These are phyloP conservation scores for Monosporozyma solicola DNA, from an alignment of 805 yeast species.

Conservation along the genomic window DNA sequence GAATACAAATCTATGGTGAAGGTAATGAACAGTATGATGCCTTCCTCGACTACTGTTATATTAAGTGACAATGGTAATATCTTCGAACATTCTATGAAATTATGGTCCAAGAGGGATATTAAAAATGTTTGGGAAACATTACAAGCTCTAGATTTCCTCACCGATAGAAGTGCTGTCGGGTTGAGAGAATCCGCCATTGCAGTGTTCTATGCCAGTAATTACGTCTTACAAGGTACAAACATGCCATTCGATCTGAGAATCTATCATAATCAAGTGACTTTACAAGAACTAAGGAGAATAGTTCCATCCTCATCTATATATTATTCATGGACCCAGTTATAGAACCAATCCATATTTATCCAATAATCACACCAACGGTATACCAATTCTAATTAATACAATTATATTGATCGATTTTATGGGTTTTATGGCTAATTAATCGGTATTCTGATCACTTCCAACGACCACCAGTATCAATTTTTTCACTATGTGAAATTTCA, in stretches of 20 bases:
- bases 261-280: slow-evolving; percentile 42
- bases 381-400: not conserved
- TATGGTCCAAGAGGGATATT: slow-evolving; percentile 55
- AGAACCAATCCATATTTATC: not conserved
- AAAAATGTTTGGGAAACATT: slow-evolving; percentile 69
- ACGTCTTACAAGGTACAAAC: slow-evolving; percentile 32
- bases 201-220: slow-evolving; percentile 33
- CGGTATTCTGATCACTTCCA: not conserved
- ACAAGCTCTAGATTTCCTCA: slow-evolving; percentile 44
- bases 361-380: not conserved
- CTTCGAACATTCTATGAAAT: slow-evolving; percentile 35
- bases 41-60: slow-evolving; percentile 26
- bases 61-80: slow-evolving; percentile 17
- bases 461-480: not conserved
- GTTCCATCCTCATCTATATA: slow-evolving; percentile 25
- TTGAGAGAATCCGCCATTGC: slow-evolving; percentile 33
- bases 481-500: not conserved
- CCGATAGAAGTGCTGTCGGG: slow-evolving; percentile 38
- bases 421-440: not conserved
- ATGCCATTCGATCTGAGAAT: slow-evolving; percentile 37
- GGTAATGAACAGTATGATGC: slow-evolving; percentile 32
- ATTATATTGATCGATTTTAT: not conserved
- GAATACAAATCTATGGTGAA: slow-evolving; percentile 60
- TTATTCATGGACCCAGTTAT: slow-evolving; percentile 29
- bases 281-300: slow-evolving; percentile 39